Evolutionary conservation across 1,284 basidiomycete genomes (phyloP).

Genomic region (Ustilago vetiveriae): DNA sequence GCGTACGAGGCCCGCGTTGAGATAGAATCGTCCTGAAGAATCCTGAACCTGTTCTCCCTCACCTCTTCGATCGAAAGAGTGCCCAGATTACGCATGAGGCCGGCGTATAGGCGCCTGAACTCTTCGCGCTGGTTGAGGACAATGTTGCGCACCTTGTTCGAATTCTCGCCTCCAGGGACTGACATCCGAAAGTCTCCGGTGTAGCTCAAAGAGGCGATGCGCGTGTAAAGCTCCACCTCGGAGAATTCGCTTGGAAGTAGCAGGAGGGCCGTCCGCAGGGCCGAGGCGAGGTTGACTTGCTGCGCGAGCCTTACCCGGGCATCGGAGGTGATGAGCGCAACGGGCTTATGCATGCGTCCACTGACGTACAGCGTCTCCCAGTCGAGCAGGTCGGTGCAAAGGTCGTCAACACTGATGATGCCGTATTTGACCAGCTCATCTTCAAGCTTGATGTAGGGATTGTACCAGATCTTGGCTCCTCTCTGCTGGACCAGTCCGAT

Average conservation of each 20-base stretch:
- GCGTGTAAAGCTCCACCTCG: slow-evolving; percentile 83
- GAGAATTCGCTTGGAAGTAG: slow-evolving; percentile 74
- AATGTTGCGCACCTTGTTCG: slow-evolving; percentile 85
- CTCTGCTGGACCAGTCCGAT: slow-evolving; percentile 80
- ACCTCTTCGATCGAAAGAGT: slow-evolving; percentile 52
- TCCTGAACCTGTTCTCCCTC: slow-evolving; percentile 38
- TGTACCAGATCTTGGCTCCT: slow-evolving; percentile 85
- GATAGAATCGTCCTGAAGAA: slow-evolving; percentile 52
- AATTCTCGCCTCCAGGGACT: slow-evolving; percentile 88
- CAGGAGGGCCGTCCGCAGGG: slow-evolving; percentile 80
- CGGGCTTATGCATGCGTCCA: slow-evolving; percentile 95
- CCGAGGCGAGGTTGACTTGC: slow-evolving; percentile 90
- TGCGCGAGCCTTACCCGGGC: slow-evolving; percentile 88
- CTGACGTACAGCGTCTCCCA: slow-evolving; percentile 94
- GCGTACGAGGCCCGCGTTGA: slow-evolving; percentile 48
- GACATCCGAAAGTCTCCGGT: slow-evolving; percentile 86
- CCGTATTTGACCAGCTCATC: slow-evolving; percentile 93
- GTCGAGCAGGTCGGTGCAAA: slow-evolving; percentile 87
- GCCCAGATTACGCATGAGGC: slow-evolving; percentile 65
- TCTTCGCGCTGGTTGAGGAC: slow-evolving; percentile 77
- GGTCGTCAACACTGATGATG: slow-evolving; percentile 88
- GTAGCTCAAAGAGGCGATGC: slow-evolving; percentile 88
- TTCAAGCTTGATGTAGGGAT: slow-evolving; percentile 59
- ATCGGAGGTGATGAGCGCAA: slow-evolving; percentile 71
- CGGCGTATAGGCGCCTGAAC: slow-evolving; percentile 86